Evolutionary conservation across 441 rosid genomes (phyloP), one percentile per base, ranked within the genome.

Genomic region (Breynia disticha): DNA sequence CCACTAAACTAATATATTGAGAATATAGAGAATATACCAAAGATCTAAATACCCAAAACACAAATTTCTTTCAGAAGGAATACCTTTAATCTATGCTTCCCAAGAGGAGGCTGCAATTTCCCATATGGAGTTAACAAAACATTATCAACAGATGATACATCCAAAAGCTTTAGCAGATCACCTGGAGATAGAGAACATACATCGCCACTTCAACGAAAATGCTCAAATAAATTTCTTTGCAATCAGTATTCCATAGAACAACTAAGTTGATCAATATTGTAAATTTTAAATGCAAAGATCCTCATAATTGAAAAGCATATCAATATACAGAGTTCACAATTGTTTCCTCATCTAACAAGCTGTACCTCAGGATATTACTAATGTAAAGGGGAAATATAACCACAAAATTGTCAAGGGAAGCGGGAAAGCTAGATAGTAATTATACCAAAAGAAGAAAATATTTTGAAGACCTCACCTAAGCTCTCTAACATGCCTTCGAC

Each of bases 51-150:
- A 48, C 51, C 19, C 7, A 22, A 7, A 16, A 5, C 35, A 18
- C 51, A 48, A 48, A 18, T 4, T 48, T 6, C 51, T 17, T 48
- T 20, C 22, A 48, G 22, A 48, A n/a, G 19, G 22, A 48, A 50
- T 56, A 87, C 98, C 94, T 88, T 91, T 61, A 91, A 62, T 16
- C 96, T 94, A 61, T 86, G 96, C 67, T 86, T 91, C 51, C 96
- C 94, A 20, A 91, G 95, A 62, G 98, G 98, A 59, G 98, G 96
- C 72, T 84, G 96, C 76, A 91, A 68, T 69, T 79, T 86, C 48
- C 98, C 98, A 64, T 83, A 91, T 3, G 98, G 86, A 55, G 98
- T 91, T 48, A 76, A 62, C 59, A 87, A 71, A 59, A 67, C 56
- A 54, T 55, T 71, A 74, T 84, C 94, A 22, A 75, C 58, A 61